Percentiles rank a stretch among this genome's conserved stretches.
phyloP scores from a whole-genome alignment of 495 filamentous ascomycete genomes.

The Pseudevernia furfuracea region DNA sequence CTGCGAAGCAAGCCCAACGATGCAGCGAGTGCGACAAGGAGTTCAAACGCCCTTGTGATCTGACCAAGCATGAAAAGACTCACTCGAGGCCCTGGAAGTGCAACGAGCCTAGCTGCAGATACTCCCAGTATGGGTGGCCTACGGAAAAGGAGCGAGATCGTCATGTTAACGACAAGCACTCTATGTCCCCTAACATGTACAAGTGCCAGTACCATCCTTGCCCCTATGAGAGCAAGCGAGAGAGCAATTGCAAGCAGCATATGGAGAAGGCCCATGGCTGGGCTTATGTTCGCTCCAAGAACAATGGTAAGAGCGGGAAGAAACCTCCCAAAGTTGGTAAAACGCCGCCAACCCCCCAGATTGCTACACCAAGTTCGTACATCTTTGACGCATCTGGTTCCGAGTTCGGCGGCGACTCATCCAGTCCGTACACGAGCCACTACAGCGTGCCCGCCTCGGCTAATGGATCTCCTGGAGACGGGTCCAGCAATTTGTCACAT shows the following conservation, averaged over 20 bases:
- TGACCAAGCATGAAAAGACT: constrained; percentile 96
- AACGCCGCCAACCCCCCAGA: constrained; percentile 48
- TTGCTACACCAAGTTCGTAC: constrained; percentile 46
- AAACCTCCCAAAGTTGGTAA: constrained; percentile 33
- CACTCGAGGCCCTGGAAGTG: constrained; percentile 96
- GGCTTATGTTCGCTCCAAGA: constrained; percentile 84
- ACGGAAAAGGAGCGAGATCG: constrained; percentile 96
- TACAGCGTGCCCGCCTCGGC: constrained; percentile 33
- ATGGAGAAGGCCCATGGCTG: constrained; percentile 98
- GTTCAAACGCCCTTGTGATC: constrained; percentile 86
- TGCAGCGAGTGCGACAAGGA: constrained; percentile 77
- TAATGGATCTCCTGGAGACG: constrained; percentile 34
- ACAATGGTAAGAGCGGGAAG: constrained; percentile 60
- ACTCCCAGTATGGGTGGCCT: constrained; percentile 79
- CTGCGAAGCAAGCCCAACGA: constrained; percentile 65
- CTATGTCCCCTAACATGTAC: constrained; percentile 63
- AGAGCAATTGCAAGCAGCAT: constrained; percentile 98
- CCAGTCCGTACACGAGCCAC: constrained; percentile 16
- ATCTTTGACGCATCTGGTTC: constrained; percentile 30
- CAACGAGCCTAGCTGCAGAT: constrained; percentile 70
- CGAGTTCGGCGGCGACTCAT: constrained; percentile 20
- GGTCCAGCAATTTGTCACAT: constrained; percentile 17
- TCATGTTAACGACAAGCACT: constrained; percentile 93
- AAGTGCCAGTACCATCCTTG: constrained; percentile 79
- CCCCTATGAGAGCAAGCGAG: constrained; percentile 87